phyloP scores from a whole-genome alignment of 2,329 filamentous ascomycete species.

The Fusarium mundagurra region DNA sequence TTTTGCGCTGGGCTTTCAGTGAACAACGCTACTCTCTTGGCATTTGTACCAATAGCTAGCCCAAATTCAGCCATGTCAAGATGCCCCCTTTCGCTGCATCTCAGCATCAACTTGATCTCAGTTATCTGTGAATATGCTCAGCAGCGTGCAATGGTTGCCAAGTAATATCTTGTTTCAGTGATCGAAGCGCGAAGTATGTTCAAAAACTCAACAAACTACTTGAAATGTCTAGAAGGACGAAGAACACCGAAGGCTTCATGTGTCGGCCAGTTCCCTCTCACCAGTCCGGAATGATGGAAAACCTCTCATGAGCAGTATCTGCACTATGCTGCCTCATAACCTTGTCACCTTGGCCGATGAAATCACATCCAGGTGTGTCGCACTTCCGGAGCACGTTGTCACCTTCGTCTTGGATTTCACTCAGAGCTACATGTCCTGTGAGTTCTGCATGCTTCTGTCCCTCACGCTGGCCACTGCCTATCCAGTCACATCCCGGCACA shows the following conservation, averaged over 20 bases:
- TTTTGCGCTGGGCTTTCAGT: neutral
- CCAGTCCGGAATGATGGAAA: conserved; percentile 51
- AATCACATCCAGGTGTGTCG: conserved; percentile 68
- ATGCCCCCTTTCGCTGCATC: neutral
- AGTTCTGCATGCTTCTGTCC: conserved; percentile 69
- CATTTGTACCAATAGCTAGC: neutral
- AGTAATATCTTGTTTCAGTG: neutral
- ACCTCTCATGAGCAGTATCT: conserved; percentile 66
- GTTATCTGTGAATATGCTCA: neutral
- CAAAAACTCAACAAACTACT: neutral
- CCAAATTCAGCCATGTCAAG: neutral
- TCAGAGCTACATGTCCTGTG: conserved; percentile 69
- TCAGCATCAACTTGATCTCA: neutral
- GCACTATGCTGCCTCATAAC: conserved; percentile 67
- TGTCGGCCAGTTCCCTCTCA: conserved; percentile 21
- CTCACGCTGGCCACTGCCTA: conserved; percentile 72
- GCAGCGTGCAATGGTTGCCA: neutral
- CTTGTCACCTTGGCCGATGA: conserved; percentile 72
- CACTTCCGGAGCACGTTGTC: conserved; percentile 81
- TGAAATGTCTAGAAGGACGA: neutral
- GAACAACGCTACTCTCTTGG: neutral
- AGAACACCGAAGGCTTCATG: neutral
- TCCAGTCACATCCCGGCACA: conserved; percentile 68
- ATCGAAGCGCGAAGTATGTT: neutral
- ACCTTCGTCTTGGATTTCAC: conserved; percentile 80